A percentile compares a stretch with the other conserved stretches of the same genome.
phyloP scores from a whole-genome alignment of 1,284 basidiomycete genomes.

The Vanrija sp. region DNA sequence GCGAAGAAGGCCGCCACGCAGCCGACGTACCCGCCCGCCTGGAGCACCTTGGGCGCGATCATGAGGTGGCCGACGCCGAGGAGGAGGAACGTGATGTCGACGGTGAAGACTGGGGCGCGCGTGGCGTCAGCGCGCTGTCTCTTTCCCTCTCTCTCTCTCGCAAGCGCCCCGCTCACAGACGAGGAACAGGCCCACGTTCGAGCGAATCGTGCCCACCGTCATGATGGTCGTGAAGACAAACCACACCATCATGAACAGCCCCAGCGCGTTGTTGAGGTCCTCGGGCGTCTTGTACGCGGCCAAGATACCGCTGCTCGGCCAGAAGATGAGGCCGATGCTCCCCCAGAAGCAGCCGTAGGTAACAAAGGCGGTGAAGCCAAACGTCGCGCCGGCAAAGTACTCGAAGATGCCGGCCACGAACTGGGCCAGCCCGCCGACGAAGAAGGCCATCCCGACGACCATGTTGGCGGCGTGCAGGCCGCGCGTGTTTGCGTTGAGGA shows the following conservation, averaged over 20 bases:
- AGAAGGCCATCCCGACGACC: constrained; percentile 66
- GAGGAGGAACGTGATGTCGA: constrained; percentile 53
- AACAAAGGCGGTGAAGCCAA: constrained; percentile 35
- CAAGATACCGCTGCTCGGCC: neutral
- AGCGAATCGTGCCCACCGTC: constrained; percentile 58
- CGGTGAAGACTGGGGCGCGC: constrained; percentile 57
- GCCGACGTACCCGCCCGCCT: constrained; percentile 61
- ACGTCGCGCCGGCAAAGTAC: constrained; percentile 61
- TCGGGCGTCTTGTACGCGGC: neutral
- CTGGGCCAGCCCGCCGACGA: constrained; percentile 69
- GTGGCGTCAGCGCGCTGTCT: too few relatives aligned
- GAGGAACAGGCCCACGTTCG: constrained; percentile 58
- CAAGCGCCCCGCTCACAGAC: constrained; percentile 55
- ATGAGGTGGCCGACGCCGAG: constrained; percentile 26
- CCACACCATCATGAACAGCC: constrained; percentile 34
- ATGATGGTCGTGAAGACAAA: constrained; percentile 14
- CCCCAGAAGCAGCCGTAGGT: neutral
- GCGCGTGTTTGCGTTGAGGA: neutral
- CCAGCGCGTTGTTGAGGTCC: constrained; percentile 40
- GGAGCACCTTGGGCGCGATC: constrained; percentile 28
- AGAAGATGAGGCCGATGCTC: neutral
- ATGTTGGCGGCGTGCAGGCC: constrained; percentile 29
- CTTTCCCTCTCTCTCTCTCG: too few relatives aligned
- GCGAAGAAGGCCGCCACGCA: constrained; percentile 31
- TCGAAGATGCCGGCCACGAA: constrained; percentile 49